A percentile compares a stretch with the other conserved stretches of the same genome.
Conservation (phyloP, 2,329 filamentous ascomycete species). For the Graphilbum sp. region DNA sequence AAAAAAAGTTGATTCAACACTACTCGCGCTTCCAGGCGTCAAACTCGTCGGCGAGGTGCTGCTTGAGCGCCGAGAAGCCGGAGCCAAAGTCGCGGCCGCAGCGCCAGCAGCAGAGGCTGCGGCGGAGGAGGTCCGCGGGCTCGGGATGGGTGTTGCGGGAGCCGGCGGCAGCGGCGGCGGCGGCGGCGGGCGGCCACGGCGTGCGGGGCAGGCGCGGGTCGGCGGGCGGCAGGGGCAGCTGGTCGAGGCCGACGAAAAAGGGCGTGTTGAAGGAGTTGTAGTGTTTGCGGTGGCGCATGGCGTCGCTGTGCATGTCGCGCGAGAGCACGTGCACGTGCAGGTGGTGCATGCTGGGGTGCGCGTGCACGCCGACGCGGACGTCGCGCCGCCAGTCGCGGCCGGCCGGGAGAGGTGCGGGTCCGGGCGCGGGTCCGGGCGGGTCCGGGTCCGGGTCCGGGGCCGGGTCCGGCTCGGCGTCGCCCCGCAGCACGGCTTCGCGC, state of each 20-base stretch:
- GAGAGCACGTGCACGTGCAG: slow-evolving; percentile 81
- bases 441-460: slow-evolving; percentile 11
- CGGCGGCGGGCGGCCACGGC: background rate
- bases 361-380: slow-evolving; percentile 66
- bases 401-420: slow-evolving; percentile 35
- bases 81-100: slow-evolving; percentile 62
- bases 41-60: slow-evolving; percentile 48
- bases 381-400: slow-evolving; percentile 69
- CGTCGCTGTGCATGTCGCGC: slow-evolving; percentile 56
- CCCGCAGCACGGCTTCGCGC: slow-evolving; percentile 52
- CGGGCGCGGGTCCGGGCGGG: slow-evolving; percentile 14
- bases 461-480: slow-evolving; percentile 31
- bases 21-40: slow-evolving; percentile 30
- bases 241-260: slow-evolving; percentile 64
- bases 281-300: slow-evolving; percentile 66
- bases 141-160: background rate
- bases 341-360: slow-evolving; percentile 80
- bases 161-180: background rate
- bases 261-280: slow-evolving; percentile 82
- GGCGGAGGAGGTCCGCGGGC: background rate
- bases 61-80: slow-evolving; percentile 56
- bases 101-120: slow-evolving; percentile 66
- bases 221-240: slow-evolving; percentile 57
- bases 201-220: slow-evolving; percentile 33
- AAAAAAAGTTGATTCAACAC: too few relatives aligned